phyloP scores from a whole-genome alignment of 1,139 yeast species.

The Saccharomyces hybrid region DNA sequence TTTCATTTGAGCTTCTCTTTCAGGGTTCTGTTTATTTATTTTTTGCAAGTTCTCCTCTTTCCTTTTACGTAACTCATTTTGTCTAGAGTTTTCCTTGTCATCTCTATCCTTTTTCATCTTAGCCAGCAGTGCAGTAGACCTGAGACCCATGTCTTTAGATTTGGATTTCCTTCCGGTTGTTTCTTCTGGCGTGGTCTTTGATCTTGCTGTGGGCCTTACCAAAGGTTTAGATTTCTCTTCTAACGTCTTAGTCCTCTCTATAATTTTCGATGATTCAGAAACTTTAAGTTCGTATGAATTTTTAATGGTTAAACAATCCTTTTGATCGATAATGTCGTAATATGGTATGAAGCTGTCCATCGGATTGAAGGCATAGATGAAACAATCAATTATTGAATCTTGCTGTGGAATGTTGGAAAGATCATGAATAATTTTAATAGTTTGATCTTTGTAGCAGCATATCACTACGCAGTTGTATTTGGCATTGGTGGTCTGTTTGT shows the following conservation, averaged over 20 bases:
- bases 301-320: slow-evolving; percentile 16
- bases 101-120: slow-evolving; percentile 30
- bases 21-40: slow-evolving; percentile 15
- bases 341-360: slow-evolving; percentile 24
- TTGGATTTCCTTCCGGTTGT: slow-evolving; percentile 7
- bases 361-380: slow-evolving; percentile 30
- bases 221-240: neutral
- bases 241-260: neutral
- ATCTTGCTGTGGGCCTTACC: slow-evolving; percentile 6
- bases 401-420: slow-evolving; percentile 8
- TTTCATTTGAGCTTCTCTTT: slow-evolving; percentile 25
- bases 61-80: slow-evolving; percentile 22
- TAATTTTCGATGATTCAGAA: neutral
- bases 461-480: slow-evolving; percentile 26
- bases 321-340: slow-evolving; percentile 15
- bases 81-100: slow-evolving; percentile 27
- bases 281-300: slow-evolving; percentile 16
- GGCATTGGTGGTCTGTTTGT: slow-evolving; percentile 17
- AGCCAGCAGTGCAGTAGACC: slow-evolving; percentile 28
- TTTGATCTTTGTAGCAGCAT: slow-evolving; percentile 17
- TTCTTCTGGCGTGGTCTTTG: slow-evolving; percentile 13
- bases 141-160: slow-evolving; percentile 20
- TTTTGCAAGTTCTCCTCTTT: slow-evolving; percentile 14
- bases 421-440: slow-evolving; percentile 19
- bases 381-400: slow-evolving; percentile 22